phyloP scores from a whole-genome alignment of 2,329 filamentous ascomycete species.

The Curvularia spicifera region DNA sequence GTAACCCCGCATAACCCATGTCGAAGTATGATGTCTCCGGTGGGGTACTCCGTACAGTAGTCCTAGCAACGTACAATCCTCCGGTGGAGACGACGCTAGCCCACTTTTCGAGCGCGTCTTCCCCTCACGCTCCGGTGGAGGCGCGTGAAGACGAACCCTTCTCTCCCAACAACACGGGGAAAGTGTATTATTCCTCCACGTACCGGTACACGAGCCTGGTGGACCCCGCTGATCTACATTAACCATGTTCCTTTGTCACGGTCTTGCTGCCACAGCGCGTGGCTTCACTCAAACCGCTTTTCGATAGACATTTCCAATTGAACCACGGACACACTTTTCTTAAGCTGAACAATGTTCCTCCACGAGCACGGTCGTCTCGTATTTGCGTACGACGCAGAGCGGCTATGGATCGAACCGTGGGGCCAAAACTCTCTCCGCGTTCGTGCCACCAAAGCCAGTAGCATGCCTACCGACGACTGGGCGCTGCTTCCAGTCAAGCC shows the following conservation, averaged over 20 bases:
- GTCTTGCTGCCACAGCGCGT: neutral
- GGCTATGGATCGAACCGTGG: constrained; percentile 59
- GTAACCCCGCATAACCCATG: neutral
- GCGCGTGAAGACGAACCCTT: neutral
- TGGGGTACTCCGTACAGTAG: neutral
- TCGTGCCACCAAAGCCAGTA: constrained; percentile 53
- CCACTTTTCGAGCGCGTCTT: neutral
- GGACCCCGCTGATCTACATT: neutral
- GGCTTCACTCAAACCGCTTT: neutral
- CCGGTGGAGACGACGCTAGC: neutral
- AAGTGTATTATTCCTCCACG: neutral
- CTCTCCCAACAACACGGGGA: neutral
- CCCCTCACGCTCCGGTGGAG: neutral
- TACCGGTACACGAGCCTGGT: neutral
- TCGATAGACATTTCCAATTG: neutral
- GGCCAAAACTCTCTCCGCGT: constrained; percentile 57
- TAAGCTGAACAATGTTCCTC: neutral
- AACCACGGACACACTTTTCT: neutral
- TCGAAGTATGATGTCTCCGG: neutral
- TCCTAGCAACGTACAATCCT: neutral
- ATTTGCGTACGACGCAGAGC: constrained; percentile 62
- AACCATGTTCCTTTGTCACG: neutral
- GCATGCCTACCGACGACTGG: constrained; percentile 39
- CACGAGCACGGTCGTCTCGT: constrained; percentile 51
- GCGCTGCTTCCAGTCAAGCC: constrained; percentile 21